Percentiles rank a stretch among this genome's conserved stretches.
Evolutionary conservation across 768 basidiomycete genomes (phyloP).

Genomic region (Agaricus subrufescens): DNA sequence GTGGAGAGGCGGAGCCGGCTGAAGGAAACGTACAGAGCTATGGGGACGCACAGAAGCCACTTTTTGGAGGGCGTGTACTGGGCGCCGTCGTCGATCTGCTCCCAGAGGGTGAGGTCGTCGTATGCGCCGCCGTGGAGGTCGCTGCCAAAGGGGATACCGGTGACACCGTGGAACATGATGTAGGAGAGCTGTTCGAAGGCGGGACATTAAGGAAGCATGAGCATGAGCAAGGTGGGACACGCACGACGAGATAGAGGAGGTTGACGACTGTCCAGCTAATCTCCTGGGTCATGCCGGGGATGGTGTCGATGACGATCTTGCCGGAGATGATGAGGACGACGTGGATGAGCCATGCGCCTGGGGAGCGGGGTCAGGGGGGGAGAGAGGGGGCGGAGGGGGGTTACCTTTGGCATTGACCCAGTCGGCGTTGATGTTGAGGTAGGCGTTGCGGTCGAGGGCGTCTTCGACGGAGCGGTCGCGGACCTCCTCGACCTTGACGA

Average conservation of each 20-base stretch:
- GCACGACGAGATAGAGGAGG: slow-evolving; percentile 82
- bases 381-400: slow-evolving; percentile 11
- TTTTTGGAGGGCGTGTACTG: slow-evolving; percentile 99
- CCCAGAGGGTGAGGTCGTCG: slow-evolving; percentile 97
- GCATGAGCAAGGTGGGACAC: slow-evolving; percentile 23
- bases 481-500: slow-evolving; percentile 84
- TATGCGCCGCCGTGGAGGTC: slow-evolving; percentile 89
- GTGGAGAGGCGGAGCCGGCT: neutral
- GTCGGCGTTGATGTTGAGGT: slow-evolving; percentile 82
- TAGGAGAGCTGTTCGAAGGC: slow-evolving; percentile 68
- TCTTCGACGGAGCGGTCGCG: slow-evolving; percentile 70
- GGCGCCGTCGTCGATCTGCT: slow-evolving; percentile 98
- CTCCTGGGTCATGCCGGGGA: slow-evolving; percentile 93
- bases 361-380: neutral
- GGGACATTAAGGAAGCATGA: neutral
- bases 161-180: slow-evolving; percentile 98
- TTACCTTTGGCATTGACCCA: slow-evolving; percentile 93
- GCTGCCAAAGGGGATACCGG: slow-evolving; percentile 92
- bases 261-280: slow-evolving; percentile 95
- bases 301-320: slow-evolving; percentile 89
- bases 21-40: slow-evolving; percentile 64
- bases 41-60: slow-evolving; percentile 88
- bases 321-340: slow-evolving; percentile 86
- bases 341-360: slow-evolving; percentile 98
- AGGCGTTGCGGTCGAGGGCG: slow-evolving; percentile 72